These are phyloP conservation scores for Candida pseudoviswanathii DNA, from an alignment of 1,139 yeast genomes.

Conservation along the genomic window DNA sequence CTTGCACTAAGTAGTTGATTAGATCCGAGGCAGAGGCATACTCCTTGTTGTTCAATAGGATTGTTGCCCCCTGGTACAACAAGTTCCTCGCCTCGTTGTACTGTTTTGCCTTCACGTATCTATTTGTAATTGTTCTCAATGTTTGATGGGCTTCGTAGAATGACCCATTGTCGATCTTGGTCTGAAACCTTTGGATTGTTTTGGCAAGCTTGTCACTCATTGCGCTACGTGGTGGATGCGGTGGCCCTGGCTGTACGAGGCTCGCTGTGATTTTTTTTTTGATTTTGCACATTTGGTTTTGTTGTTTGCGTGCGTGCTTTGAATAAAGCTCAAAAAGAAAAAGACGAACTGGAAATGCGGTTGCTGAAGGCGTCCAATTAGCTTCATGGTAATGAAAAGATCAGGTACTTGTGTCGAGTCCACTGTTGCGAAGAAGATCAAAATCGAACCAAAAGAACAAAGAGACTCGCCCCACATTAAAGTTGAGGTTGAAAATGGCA, in stretches of 20 bases:
- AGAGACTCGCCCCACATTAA: conserved; percentile 9
- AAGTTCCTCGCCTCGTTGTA: conserved; percentile 73
- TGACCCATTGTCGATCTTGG: conserved; percentile 71
- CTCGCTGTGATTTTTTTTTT: background rate
- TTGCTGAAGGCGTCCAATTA: background rate
- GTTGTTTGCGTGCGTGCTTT: too few relatives aligned
- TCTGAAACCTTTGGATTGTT: conserved; percentile 65
- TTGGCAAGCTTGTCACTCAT: conserved; percentile 52
- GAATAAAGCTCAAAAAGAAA: too few relatives aligned
- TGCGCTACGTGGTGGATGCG: background rate
- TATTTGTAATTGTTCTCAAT: conserved; percentile 79
- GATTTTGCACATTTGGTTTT: conserved; percentile 3
- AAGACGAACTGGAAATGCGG: too few relatives aligned
- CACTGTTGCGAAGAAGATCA: conserved; percentile 4
- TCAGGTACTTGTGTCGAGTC: background rate
- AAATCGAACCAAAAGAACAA: conserved; percentile 1
- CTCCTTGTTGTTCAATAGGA: conserved; percentile 68
- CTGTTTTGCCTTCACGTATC: conserved; percentile 72
- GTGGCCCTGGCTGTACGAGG: conserved; percentile 4
- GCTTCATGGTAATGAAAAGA: background rate
- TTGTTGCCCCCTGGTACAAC: conserved; percentile 68
- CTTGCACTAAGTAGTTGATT: conserved; percentile 69
- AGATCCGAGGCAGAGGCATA: conserved; percentile 83
- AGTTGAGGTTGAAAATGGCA: conserved; percentile 14
- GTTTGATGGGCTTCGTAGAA: conserved; percentile 97